These are phyloP conservation scores for Sclerotiophoma versabilis DNA, from an alignment of 2,329 filamentous ascomycete species.

Conservation along the genomic window DNA sequence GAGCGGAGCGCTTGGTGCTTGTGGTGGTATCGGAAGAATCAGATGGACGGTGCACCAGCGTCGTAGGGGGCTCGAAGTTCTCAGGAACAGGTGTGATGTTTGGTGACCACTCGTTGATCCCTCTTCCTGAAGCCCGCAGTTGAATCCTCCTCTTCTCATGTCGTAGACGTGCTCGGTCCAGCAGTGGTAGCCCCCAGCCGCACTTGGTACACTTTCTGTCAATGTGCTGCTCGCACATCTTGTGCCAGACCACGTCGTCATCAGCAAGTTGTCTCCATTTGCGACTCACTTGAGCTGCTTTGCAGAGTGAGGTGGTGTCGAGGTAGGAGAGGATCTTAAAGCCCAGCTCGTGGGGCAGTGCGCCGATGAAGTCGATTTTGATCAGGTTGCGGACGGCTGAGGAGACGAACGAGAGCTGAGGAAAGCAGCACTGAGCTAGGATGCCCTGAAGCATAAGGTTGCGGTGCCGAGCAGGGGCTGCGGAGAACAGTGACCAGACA, in stretches of 20 bases:
- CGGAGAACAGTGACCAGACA: constrained; percentile 97
- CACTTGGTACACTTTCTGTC: constrained; percentile 93
- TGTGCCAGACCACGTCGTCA: constrained; percentile 96
- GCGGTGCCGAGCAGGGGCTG: constrained; percentile 89
- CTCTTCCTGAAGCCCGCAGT: constrained; percentile 68
- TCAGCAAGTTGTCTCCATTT: constrained; percentile 91
- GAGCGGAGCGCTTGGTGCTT: constrained; percentile 39
- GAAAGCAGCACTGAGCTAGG: constrained; percentile 95
- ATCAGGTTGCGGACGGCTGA: constrained; percentile 91
- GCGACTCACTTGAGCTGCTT: constrained; percentile 90
- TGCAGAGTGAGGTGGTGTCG: constrained; percentile 93
- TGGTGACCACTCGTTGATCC: constrained; percentile 62
- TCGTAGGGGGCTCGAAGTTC: constrained; percentile 13
- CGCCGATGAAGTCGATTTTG: constrained; percentile 94
- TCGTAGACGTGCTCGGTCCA: constrained; percentile 86
- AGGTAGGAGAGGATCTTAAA: constrained; percentile 93
- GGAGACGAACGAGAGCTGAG: constrained; percentile 91
- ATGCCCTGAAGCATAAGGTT: constrained; percentile 97
- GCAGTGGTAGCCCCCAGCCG: constrained; percentile 88
- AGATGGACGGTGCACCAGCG: constrained; percentile 18
- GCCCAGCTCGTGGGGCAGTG: constrained; percentile 86
- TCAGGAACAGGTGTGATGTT: constrained; percentile 59
- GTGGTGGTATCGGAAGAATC: constrained; percentile 25
- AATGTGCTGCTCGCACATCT: constrained; percentile 97
- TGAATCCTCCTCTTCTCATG: constrained; percentile 88